phyloP scores from a whole-genome alignment of 495 filamentous ascomycete genomes.

The Paragyromitra xinjiangensis region DNA sequence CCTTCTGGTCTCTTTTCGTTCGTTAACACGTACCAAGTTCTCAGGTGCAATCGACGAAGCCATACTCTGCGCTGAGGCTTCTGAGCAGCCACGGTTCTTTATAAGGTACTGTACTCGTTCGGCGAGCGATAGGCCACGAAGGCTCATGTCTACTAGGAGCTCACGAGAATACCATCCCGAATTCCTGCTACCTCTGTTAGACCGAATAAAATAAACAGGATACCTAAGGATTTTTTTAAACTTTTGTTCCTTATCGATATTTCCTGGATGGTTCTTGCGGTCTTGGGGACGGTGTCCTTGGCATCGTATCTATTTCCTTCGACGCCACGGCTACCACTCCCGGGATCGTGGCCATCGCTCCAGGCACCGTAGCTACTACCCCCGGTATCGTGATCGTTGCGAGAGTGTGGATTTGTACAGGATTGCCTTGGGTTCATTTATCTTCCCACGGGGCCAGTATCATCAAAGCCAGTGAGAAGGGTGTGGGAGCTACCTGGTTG shows the following conservation, averaged over 20 bases:
- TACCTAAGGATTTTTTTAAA: not conserved
- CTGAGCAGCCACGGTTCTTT: not conserved
- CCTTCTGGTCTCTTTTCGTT: not conserved
- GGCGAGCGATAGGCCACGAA: not conserved
- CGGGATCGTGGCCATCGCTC: too few species aligned
- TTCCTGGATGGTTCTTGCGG: not conserved
- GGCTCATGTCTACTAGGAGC: not conserved
- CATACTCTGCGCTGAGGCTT: not conserved
- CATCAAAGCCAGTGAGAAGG: not conserved
- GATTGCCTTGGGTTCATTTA: not conserved
- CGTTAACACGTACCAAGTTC: not conserved
- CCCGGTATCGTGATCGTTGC: not conserved
- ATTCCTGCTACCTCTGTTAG: not conserved
- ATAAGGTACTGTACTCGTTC: not conserved
- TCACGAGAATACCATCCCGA: not conserved
- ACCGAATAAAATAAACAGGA: not conserved
- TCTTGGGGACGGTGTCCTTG: not conserved
- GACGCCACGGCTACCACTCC: too few species aligned
- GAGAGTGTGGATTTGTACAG: not conserved
- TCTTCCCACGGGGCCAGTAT: not conserved
- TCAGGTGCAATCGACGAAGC: not conserved
- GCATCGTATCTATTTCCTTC: too few species aligned
- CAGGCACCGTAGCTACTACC: not conserved
- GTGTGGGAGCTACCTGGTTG: not conserved
- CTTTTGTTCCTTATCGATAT: not conserved